Evolutionary conservation across 2,329 filamentous ascomycete species (phyloP).

Genomic region (Venturia nashicola): DNA sequence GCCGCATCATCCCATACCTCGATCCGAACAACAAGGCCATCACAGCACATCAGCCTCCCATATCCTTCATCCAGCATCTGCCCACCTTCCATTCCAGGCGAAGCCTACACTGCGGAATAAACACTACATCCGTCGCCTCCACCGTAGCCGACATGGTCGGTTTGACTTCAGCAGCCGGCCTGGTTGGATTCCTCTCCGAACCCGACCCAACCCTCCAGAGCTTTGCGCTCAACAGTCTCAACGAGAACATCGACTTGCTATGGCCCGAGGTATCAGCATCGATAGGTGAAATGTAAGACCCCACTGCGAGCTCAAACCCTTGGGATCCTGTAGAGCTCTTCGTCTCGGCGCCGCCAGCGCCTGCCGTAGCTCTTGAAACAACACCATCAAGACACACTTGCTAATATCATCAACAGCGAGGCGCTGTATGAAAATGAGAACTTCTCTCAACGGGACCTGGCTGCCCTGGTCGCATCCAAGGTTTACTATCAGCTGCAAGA

Average conservation of each 20-base stretch:
- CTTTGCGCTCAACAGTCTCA: slow-evolving; percentile 88
- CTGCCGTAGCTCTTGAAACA: not conserved
- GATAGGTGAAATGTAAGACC: slow-evolving; percentile 78
- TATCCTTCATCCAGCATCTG: not conserved
- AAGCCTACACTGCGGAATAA: not conserved
- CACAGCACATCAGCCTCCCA: not conserved
- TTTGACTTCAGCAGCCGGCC: slow-evolving; percentile 84
- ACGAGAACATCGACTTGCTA: slow-evolving; percentile 90
- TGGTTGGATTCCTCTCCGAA: slow-evolving; percentile 90
- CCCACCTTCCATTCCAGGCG: not conserved
- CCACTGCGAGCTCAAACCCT: not conserved
- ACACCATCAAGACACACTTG: not conserved
- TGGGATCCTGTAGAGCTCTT: not conserved
- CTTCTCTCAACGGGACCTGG: slow-evolving; percentile 87
- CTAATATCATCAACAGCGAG: slow-evolving; percentile 48
- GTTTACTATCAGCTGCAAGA: slow-evolving; percentile 98
- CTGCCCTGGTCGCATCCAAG: slow-evolving; percentile 89
- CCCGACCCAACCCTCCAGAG: slow-evolving; percentile 88
- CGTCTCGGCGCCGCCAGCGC: not conserved
- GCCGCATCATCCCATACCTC: not conserved
- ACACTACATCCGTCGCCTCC: not conserved
- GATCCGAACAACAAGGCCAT: not conserved
- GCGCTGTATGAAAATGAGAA: slow-evolving; percentile 92
- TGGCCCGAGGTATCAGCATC: slow-evolving; percentile 95
- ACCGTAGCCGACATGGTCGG: slow-evolving; percentile 58